These are phyloP conservation scores for Linnemannia hyalina DNA, from an alignment of 192 early-diverging fungal species.

Conservation along the genomic window DNA sequence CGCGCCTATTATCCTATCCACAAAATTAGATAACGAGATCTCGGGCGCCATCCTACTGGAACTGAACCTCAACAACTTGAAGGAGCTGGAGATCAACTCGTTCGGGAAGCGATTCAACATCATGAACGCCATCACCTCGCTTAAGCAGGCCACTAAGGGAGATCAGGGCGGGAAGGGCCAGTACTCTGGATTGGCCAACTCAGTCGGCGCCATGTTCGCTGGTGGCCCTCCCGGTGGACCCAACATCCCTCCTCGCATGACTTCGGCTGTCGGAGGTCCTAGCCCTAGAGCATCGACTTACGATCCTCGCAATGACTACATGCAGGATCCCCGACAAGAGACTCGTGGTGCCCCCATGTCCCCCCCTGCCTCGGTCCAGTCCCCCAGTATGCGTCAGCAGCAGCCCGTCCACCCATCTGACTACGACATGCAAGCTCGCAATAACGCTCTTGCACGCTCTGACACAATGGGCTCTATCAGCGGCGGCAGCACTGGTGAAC, in stretches of 20 bases:
- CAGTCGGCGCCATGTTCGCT: constrained; percentile 14
- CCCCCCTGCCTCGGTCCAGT: constrained; percentile 23
- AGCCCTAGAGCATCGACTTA: constrained; percentile 22
- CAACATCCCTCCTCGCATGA: constrained; percentile 32
- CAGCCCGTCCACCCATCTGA: background rate
- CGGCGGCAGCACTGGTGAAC: constrained; percentile 16
- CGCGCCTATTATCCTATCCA: background rate
- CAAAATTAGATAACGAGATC: constrained; percentile 68
- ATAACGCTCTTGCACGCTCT: constrained; percentile 17
- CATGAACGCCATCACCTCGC: constrained; percentile 68
- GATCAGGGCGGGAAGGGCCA: constrained; percentile 4
- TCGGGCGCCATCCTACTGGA: constrained; percentile 71
- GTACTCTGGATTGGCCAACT: constrained; percentile 8
- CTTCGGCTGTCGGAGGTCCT: constrained; percentile 5
- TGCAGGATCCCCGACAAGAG: constrained; percentile 16
- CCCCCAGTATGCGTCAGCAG: constrained; percentile 30
- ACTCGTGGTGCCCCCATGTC: constrained; percentile 18
- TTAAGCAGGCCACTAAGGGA: constrained; percentile 56
- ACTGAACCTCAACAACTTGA: constrained; percentile 69
- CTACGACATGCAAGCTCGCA: constrained; percentile 25
- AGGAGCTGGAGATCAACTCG: constrained; percentile 72
- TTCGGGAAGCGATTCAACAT: constrained; percentile 74
- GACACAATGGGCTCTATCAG: constrained; percentile 26
- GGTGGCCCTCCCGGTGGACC: constrained; percentile 8
- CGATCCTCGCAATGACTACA: constrained; percentile 24